Evolutionary conservation across 441 rosid species (phyloP).

Genomic region (Brassica hybrid): DNA sequence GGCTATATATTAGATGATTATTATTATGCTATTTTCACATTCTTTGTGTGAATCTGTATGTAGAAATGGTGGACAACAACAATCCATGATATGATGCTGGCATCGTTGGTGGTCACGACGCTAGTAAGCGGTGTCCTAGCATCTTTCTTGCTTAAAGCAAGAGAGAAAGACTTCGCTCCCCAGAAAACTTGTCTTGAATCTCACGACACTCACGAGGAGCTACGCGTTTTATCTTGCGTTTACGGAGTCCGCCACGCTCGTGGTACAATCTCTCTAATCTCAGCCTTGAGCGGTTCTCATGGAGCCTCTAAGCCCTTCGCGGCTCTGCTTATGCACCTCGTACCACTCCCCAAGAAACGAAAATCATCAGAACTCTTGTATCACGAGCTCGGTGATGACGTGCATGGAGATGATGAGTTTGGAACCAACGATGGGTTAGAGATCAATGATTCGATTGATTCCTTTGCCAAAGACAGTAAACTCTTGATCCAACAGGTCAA

Average conservation of each 20-base stretch:
- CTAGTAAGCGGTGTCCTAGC: slow-evolving; percentile 59
- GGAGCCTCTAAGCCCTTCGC: slow-evolving; percentile 45
- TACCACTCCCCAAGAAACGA: slow-evolving; percentile 69
- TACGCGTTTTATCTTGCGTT: slow-evolving; percentile 65
- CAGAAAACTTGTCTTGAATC: slow-evolving; percentile 53
- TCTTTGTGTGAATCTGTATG: slow-evolving; percentile 24
- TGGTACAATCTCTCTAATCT: slow-evolving; percentile 51
- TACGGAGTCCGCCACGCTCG: slow-evolving; percentile 68
- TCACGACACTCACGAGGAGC: slow-evolving; percentile 55
- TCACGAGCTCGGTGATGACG: slow-evolving; percentile 69
- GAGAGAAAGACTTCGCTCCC: slow-evolving; percentile 50
- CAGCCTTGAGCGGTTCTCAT: slow-evolving; percentile 51
- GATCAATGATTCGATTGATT: slow-evolving; percentile 65
- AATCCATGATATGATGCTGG: slow-evolving; percentile 54
- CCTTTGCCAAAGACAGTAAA: slow-evolving; percentile 53
- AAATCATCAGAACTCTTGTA: slow-evolving; percentile 55
- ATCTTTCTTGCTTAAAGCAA: slow-evolving; percentile 51
- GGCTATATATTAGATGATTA: not conserved
- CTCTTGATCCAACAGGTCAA: slow-evolving; percentile 58
- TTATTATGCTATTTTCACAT: not conserved
- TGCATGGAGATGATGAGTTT: slow-evolving; percentile 68
- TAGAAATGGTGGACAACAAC: slow-evolving; percentile 48
- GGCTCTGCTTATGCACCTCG: slow-evolving; percentile 70
- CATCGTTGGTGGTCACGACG: slow-evolving; percentile 57
- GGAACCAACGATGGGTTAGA: slow-evolving; percentile 77